A percentile compares a stretch with the other conserved stretches of the same genome.
phyloP scores from a whole-genome alignment of 2,329 filamentous ascomycete species.

The Pseudogymnoascus sp. region DNA sequence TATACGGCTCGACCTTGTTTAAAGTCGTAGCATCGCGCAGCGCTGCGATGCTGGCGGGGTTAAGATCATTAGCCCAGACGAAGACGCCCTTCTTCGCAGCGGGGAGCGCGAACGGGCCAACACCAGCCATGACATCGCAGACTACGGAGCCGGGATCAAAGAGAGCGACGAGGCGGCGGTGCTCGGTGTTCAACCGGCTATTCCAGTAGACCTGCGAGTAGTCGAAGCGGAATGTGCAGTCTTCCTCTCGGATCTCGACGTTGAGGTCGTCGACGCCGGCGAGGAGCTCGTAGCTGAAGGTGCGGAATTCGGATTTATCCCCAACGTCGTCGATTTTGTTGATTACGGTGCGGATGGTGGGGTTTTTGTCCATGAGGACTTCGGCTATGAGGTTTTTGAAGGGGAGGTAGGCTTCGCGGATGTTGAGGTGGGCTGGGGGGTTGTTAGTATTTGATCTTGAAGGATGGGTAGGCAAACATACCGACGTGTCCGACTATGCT shows the following conservation, averaged over 20 bases:
- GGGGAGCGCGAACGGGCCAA: constrained; percentile 89
- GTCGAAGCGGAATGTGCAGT: constrained; percentile 85
- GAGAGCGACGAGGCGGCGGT: constrained; percentile 64
- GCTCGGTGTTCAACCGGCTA: constrained; percentile 79
- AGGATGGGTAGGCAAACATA: constrained; percentile 32
- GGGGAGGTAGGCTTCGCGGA: constrained; percentile 70
- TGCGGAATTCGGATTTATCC: constrained; percentile 74
- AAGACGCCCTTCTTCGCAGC: constrained; percentile 85
- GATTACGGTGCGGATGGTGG: constrained; percentile 75
- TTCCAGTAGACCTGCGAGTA: constrained; percentile 99
- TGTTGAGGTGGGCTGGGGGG: constrained; percentile 70
- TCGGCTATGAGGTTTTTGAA: constrained; percentile 82
- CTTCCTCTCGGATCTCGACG: constrained; percentile 72
- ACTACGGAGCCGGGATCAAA: constrained; percentile 83
- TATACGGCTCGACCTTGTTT: constrained; percentile 72
- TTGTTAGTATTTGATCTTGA: constrained; percentile 16
- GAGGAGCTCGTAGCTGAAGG: constrained; percentile 86
- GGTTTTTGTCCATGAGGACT: constrained; percentile 85
- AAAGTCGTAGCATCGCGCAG: constrained; percentile 59
- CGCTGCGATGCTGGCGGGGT: constrained; percentile 74
- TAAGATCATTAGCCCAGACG: constrained; percentile 95
- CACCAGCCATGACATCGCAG: constrained; percentile 94
- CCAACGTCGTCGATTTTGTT: constrained; percentile 92
- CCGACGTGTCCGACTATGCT: constrained; percentile 81
- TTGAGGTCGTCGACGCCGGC: constrained; percentile 73